These are phyloP conservation scores for Aegilops speltoides DNA, from an alignment of 176 grass and related monocot species.

Conservation along the genomic window DNA sequence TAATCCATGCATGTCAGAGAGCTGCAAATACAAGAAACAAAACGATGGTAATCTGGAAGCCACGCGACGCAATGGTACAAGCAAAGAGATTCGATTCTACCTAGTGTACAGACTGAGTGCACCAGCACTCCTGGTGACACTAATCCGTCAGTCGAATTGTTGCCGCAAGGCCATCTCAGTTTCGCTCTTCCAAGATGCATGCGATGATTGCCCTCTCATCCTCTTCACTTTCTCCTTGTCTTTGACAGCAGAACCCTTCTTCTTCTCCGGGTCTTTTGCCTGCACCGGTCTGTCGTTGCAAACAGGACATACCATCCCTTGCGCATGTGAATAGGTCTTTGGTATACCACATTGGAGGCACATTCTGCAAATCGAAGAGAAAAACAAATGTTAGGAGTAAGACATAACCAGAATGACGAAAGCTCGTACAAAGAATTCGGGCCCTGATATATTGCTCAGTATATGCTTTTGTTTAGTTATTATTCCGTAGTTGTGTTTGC, in stretches of 20 bases:
- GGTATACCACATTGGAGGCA: constrained; percentile 90
- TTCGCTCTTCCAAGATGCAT: constrained; percentile 95
- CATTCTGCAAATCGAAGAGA: constrained; percentile 43
- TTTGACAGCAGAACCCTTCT: constrained; percentile 67
- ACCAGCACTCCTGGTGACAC: background rate
- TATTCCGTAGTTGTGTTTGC: background rate
- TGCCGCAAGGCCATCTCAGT: constrained; percentile 89
- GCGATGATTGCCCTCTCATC: constrained; percentile 84
- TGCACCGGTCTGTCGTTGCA: constrained; percentile 62
- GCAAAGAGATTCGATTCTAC: background rate
- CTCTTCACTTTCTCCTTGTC: constrained; percentile 96
- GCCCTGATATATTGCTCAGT: no score
- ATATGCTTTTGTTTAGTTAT: background rate
- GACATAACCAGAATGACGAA: background rate
- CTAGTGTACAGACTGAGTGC: background rate
- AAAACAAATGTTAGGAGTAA: background rate
- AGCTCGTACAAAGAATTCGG: background rate
- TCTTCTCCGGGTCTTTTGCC: constrained; percentile 62
- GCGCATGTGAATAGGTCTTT: constrained; percentile 76
- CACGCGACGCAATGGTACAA: no score
- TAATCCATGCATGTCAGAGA: background rate
- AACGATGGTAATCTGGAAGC: background rate
- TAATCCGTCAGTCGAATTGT: constrained; percentile 58
- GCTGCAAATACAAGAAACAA: background rate
- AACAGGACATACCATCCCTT: constrained; percentile 75